Conservation (phyloP, 306 rosid genomes). For the Cicer judaicum region DNA sequence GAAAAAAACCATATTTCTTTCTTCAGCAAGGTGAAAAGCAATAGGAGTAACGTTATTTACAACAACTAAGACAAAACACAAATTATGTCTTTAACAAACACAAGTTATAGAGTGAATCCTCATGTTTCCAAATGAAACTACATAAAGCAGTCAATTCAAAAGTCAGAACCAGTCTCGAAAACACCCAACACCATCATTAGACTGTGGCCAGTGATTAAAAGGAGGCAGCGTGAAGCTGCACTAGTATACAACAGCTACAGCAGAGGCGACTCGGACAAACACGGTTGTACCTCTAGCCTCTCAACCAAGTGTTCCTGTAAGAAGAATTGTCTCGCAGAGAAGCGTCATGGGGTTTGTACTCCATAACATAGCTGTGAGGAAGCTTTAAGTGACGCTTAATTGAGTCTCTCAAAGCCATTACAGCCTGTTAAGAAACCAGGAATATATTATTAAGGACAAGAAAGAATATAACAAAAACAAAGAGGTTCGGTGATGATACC, state of each 20-base stretch:
- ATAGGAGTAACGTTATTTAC: constrained; percentile 39
- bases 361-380: constrained; percentile 91
- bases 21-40: constrained; percentile 23
- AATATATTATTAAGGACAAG: constrained; percentile 5
- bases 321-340: constrained; percentile 92
- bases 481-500: constrained; percentile 32
- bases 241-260: constrained; percentile 28
- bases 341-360: constrained; percentile 92
- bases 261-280: constrained; percentile 4
- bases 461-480: neutral
- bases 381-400: constrained; percentile 91
- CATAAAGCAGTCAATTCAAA: constrained; percentile 35
- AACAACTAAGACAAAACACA: constrained; percentile 32
- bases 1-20: constrained; percentile 12
- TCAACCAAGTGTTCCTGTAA: constrained; percentile 95
- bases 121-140: constrained; percentile 32
- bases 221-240: neutral
- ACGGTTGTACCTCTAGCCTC: constrained; percentile 58
- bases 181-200: constrained; percentile 38
- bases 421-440: constrained; percentile 61
- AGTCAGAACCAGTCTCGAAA: constrained; percentile 31
- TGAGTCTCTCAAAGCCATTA: constrained; percentile 86
- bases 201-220: constrained; percentile 27
- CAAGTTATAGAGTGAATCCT: constrained; percentile 17
- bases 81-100: neutral